Conservation (phyloP, 176 grass and related monocot genomes). For the Phyllostachys edulis region DNA sequence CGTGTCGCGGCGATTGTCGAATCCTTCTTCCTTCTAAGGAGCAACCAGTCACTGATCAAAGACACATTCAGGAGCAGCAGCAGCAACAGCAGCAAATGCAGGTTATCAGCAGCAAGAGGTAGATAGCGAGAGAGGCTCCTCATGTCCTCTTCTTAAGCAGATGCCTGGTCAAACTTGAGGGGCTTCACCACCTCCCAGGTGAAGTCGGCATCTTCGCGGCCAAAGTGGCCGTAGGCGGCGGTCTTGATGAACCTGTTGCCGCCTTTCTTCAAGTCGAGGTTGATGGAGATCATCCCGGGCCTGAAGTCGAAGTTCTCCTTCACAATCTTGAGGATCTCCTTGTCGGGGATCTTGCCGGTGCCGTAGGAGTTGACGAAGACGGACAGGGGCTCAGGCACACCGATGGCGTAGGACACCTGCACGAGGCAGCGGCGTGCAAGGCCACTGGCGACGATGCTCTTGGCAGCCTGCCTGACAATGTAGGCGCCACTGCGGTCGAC, state of each 20-base stretch:
- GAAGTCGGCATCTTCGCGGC: constrained; percentile 59
- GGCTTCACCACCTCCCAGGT: constrained; percentile 69
- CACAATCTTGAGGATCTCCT: constrained; percentile 66
- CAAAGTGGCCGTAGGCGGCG: constrained; percentile 65
- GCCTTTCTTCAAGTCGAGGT: constrained; percentile 61
- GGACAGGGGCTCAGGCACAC: constrained; percentile 61
- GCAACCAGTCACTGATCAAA: constrained; percentile 47
- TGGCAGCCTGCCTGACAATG: constrained; percentile 64
- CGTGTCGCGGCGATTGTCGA: background rate
- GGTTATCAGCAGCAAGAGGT: constrained; percentile 9
- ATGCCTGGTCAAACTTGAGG: constrained; percentile 54
- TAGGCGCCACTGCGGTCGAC: constrained; percentile 70
- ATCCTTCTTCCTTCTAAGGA: constrained; percentile 15
- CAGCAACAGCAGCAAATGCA: constrained; percentile 11
- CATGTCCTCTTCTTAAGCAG: constrained; percentile 11
- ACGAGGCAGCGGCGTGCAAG: constrained; percentile 55
- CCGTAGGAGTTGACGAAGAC: constrained; percentile 56
- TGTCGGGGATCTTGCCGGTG: constrained; percentile 58
- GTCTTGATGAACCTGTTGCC: constrained; percentile 73
- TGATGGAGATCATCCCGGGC: constrained; percentile 68
- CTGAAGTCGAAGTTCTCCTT: constrained; percentile 76
- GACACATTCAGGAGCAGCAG: constrained; percentile 33
- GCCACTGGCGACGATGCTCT: constrained; percentile 56
- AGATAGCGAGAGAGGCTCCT: background rate
- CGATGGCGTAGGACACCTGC: constrained; percentile 69